A percentile compares a stretch with the other conserved stretches of the same genome.
Conservation (phyloP, 371 early-diverging fungal species). For the Mortierella polycephala region DNA sequence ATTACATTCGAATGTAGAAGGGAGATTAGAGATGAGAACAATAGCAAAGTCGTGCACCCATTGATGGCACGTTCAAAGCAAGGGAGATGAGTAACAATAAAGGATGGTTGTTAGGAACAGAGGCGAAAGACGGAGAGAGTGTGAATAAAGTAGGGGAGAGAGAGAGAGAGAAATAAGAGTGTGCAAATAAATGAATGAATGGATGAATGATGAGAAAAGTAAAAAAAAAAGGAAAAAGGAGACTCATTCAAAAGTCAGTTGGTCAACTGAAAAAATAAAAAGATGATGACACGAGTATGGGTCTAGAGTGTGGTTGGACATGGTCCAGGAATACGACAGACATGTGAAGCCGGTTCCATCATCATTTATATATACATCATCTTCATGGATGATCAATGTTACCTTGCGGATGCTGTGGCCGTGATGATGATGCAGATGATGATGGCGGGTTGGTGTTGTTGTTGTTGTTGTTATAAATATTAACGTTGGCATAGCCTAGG, state of each 20-base stretch:
- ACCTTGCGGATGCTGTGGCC: slow-evolving; percentile 24
- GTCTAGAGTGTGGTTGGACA: background rate
- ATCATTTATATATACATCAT: background rate
- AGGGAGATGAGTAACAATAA: background rate
- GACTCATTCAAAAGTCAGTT: slow-evolving; percentile 2
- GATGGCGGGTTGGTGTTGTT: slow-evolving; percentile 15
- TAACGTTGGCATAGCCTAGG: slow-evolving; percentile 18
- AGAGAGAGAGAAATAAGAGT: background rate
- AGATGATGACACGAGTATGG: background rate
- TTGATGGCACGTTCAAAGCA: no score
- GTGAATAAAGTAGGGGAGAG: background rate
- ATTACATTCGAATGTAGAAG: slow-evolving; percentile 12
- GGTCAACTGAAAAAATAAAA: background rate
- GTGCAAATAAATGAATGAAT: background rate
- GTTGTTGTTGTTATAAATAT: slow-evolving; percentile 9
- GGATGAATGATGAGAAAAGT: background rate
- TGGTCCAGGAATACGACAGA: no score
- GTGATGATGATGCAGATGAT: slow-evolving; percentile 2
- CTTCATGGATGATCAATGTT: background rate
- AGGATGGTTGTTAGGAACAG: background rate
- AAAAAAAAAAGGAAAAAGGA: slow-evolving; percentile 14
- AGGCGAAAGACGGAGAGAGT: background rate
- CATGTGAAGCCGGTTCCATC: background rate
- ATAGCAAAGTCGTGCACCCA: background rate
- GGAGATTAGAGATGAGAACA: background rate